Evolutionary conservation across 805 yeast genomes (phyloP), one percentile per base, ranked within the genome.

Genomic region (Saturnispora ahearnii): DNA sequence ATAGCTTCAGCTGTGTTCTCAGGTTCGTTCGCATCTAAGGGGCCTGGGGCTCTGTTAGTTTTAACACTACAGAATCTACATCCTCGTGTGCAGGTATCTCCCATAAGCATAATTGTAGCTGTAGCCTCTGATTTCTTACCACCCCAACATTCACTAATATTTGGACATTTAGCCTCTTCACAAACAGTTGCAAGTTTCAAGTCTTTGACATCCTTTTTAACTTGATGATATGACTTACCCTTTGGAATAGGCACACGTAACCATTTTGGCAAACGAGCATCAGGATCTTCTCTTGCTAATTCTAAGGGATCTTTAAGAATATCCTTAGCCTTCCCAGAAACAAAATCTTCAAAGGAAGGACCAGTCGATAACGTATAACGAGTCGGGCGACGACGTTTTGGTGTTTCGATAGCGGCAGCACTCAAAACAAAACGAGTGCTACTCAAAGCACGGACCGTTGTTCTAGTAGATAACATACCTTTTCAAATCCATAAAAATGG

Each of bases 141-240:
- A 50, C 99, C 98, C 99, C 99, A 93, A 68, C 99, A 93, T 66
- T 93, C 99, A 47, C 98, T 96, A 54, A 93, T 93, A 65, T 93
- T 93, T n/a, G 99, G 99, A 69, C 99, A 93, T 62, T 93, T 84
- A 4, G 99, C 99, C 62, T 93, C 99, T 67, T 93, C 98, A 69
- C 99, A 93, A 30, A 93, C 99, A 0, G 99, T 93, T 34, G 96
- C 84, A 46, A 93, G 72, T 55, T 88, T 87, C 53, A 93, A 72
- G 51, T 95, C 97, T 53, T 88, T 76, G 32, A 93, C 82, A 62
- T 93, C 99, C 44, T 79, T 77, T 62, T 91, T 89, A 57, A 93
- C 73, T 57, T 80, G 82, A 59, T 82, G 82, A 65, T 79, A 93
- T 28, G 85, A 82, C 55, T 81, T 76, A 42, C 99, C 99, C 69